These are phyloP conservation scores for Candida vaughaniae DNA, from an alignment of 805 yeast species.

Conservation along the genomic window DNA sequence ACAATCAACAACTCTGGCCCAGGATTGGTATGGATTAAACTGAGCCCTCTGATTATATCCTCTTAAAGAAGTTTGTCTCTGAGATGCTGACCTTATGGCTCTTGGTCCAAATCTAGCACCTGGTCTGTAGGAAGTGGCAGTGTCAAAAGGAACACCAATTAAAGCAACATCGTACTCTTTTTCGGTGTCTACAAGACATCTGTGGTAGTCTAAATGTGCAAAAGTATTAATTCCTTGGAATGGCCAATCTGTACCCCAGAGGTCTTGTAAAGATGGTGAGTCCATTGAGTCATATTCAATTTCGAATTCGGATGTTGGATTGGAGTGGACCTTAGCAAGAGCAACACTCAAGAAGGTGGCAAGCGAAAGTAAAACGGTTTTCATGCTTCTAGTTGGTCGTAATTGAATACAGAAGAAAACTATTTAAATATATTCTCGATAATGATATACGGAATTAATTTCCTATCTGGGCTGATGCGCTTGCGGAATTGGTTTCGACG, in stretches of 20 bases:
- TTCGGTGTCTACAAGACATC: conserved; percentile 53
- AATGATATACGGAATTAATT: too few species aligned
- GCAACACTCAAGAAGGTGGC: background rate
- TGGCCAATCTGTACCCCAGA: conserved; percentile 78
- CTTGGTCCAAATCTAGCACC: conserved; percentile 86
- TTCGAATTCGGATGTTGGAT: conserved; percentile 2
- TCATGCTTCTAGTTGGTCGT: too few species aligned
- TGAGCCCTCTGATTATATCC: conserved; percentile 71
- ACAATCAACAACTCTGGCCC: conserved; percentile 54
- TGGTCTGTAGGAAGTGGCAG: conserved; percentile 74
- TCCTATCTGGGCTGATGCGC: too few species aligned
- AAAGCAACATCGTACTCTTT: conserved; percentile 63
- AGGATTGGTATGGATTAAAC: conserved; percentile 47
- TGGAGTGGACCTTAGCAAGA: conserved; percentile 9
- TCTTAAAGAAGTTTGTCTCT: conserved; percentile 64
- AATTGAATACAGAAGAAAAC: too few species aligned
- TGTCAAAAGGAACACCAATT: conserved; percentile 81
- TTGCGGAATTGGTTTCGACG: too few species aligned
- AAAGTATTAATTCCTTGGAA: conserved; percentile 66
- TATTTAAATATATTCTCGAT: too few species aligned
- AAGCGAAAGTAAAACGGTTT: background rate
- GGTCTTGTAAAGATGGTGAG: conserved; percentile 47
- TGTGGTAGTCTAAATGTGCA: conserved; percentile 66
- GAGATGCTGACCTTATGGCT: conserved; percentile 66
- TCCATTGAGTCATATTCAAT: conserved; percentile 12